Evolutionary conservation across 2,329 filamentous ascomycete genomes (phyloP), one percentile per base, ranked within the genome.

Genomic region (Aspergillus eucalypticola): DNA sequence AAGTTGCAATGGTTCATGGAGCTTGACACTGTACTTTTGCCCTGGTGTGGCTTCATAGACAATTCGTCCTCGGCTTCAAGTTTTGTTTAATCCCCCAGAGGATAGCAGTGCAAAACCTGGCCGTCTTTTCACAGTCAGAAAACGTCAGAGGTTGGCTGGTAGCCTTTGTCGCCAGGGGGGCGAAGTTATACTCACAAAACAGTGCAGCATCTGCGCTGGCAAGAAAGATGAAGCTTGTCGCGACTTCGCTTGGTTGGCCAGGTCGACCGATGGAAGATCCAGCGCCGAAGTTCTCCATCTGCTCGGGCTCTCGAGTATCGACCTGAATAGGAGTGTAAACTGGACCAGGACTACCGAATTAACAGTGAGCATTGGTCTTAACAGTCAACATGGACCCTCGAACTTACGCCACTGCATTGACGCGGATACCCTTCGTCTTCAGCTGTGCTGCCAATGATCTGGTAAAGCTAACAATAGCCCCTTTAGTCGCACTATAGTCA

Each of bases 401-500:
- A 38, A 68, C 75, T 66, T 65, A 77, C 75, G 75, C 75, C 23
- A 79, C 75, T 55, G 59, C 61, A 46, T 80, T 86, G 44, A 86
- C 83, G 2, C 83, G 76, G 57, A 88, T 87, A 2, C 84, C 85
- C 66, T 82, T 84, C 1, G 80, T 75, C n/a, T 81, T 75, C 3
- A 86, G 72, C 58, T 86, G 81, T 61, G 82, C 77, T 0, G 83
- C 78, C 39, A 87, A 71, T 5, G 82, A 76, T 11, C 80, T 75
- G 0, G 84, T 86, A 64, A 87, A 86, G 0, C 81, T 80, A 2
- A 81, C 78, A 58, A 87, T 85, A 23, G 84, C 84, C 6, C 83
- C 84, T 66, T 88, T 87, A 5, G 83, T 86, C 8, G 83, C 74
- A 2, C 81, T 76, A 64, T 86, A 87, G 68, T 87, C 85, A 2